These are phyloP conservation scores for Jackrogersella multiformis DNA, from an alignment of 495 filamentous ascomycete species.

Conservation along the genomic window DNA sequence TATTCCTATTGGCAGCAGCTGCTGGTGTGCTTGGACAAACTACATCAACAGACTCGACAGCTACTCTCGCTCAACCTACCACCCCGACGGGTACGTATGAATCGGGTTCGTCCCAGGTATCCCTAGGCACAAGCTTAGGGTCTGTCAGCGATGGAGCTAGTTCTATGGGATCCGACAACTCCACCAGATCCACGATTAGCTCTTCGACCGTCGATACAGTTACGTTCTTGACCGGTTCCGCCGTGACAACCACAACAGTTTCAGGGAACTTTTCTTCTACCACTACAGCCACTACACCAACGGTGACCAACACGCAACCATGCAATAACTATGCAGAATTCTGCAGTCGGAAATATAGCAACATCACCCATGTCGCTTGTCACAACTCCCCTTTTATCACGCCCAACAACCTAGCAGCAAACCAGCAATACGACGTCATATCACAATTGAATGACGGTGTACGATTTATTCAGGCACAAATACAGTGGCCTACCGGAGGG, in stretches of 20 bases:
- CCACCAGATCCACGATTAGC: slow-evolving; percentile 48
- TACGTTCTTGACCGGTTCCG: slow-evolving; percentile 55
- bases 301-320: slow-evolving; percentile 71
- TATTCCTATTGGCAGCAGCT: slow-evolving; percentile 32
- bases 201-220: slow-evolving; percentile 44
- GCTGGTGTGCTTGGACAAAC: slow-evolving; percentile 43
- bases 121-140: slow-evolving; percentile 43
- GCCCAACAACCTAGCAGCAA: slow-evolving; percentile 75
- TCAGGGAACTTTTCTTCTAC: slow-evolving; percentile 48
- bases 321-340: slow-evolving; percentile 92
- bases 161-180: slow-evolving; percentile 52
- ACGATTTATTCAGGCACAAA: slow-evolving; percentile 90
- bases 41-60: slow-evolving; percentile 47
- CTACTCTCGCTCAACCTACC: slow-evolving; percentile 21
- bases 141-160: slow-evolving; percentile 25
- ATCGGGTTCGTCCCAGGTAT: slow-evolving; percentile 49
- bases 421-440: slow-evolving; percentile 75
- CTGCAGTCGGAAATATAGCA: slow-evolving; percentile 82
- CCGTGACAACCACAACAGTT: slow-evolving; percentile 40
- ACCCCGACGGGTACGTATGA: slow-evolving; percentile 53
- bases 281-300: slow-evolving; percentile 52
- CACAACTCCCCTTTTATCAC: slow-evolving; percentile 88
- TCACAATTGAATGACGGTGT: slow-evolving; percentile 87
- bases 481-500: slow-evolving; percentile 55
- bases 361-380: slow-evolving; percentile 86